Base-by-base conservation (phyloP, 129 eudicot genomes). In the Smallanthus sonchifolius region DNA sequence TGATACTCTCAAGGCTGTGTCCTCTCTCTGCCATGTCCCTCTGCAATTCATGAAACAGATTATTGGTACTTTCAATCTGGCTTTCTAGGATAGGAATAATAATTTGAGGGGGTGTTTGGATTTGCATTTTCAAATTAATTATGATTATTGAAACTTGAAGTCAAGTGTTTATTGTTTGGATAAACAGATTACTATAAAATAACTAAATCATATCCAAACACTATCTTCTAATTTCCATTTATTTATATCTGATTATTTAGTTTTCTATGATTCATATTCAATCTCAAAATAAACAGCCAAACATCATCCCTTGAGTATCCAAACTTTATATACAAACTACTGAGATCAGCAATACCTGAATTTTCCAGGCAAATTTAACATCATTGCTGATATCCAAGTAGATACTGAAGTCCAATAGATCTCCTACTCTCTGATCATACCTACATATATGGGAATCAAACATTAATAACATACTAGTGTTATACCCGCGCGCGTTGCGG, bases 11-110 rank as follows among this genome's bases (percentile, higher is more conserved):
- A 59, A 94, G 97, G 77, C 97, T 94, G 91, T 94, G 99, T 63
- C 99, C 99, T 86, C 99, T 85, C 80, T 94, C 99, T 72, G 97
- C 97, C 99, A 90, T 94, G 83, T 94, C 99, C 75, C 99, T 88
- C 99, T 94, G 90, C 86, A 82, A 24, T 54, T 54, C 60, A 54
- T 54, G 60, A 11, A 49, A 49, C 56, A 49, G 9, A 49, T 49
- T 54, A 17, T 54, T 54, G 49, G 7, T 54, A 19, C 8, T 54
- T 17, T 54, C 60, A 54, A 54, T 54, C 24, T 19, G 8, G n/a
- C 11, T 43, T 11, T 44, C 49, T 44, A 2, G 49, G n/a, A 44
- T 44, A 7, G 60, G 10, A 54, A n/a, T 4, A 49, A 2, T 3
- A 14, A 49, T n/a, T 49, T 49, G 3, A 49, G 24, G 24, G 24